Evolutionary conservation across 495 filamentous ascomycete genomes (phyloP), one percentile per base, ranked within the genome.

Genomic region (Polyplosphaeria fusca): DNA sequence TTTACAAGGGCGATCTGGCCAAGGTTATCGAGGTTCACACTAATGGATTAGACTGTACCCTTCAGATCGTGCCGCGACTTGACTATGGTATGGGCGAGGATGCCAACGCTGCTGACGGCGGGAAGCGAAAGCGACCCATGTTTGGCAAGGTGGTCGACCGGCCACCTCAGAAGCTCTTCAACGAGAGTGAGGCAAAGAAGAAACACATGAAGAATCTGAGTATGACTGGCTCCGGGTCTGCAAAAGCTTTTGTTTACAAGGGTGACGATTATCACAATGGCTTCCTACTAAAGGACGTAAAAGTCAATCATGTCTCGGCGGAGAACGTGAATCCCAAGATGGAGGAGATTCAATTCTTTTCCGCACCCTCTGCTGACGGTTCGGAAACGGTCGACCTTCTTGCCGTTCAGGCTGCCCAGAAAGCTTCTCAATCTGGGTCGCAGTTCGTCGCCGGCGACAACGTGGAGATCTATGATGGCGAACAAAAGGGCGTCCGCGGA

Each of bases 401-500:
- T 60, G 89, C 92, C 4, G 76, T 99, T 26, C 88, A 90, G 27
- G 85, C 88, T 49, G 95, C 88, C 46, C 73, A 95, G 50, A 95
- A 91, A 65, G 86, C 87, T 42, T 82, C 80, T 28, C 84, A 82
- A 20, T 81, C 84, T 11, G 85, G 84, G 53, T 85, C 89, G 23
- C 82, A 86, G 3, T 99, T 95, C 62, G 82, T 91, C 1, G 88
- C 90, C 0, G 94, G 94, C 22, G 94, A 99, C 64, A 82, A 88
- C 3, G 91, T 98, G 11, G 94, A 97, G 68, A 88, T 99, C 40
- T 97, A 89, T 66, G 84, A 94, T 57, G 94, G 94, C 53, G 94
- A 99, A 72, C 94, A 99, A 68, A 87, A 88, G 58, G 94, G 94
- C 42, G 83, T 96, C 18, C 73, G 85, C 30, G 94, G 94, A 61